A percentile compares a stretch with the other conserved stretches of the same genome.
These are phyloP conservation scores for Friedmanniomyces endolithicus DNA, from an alignment of 495 filamentous ascomycete species.

Conservation along the genomic window DNA sequence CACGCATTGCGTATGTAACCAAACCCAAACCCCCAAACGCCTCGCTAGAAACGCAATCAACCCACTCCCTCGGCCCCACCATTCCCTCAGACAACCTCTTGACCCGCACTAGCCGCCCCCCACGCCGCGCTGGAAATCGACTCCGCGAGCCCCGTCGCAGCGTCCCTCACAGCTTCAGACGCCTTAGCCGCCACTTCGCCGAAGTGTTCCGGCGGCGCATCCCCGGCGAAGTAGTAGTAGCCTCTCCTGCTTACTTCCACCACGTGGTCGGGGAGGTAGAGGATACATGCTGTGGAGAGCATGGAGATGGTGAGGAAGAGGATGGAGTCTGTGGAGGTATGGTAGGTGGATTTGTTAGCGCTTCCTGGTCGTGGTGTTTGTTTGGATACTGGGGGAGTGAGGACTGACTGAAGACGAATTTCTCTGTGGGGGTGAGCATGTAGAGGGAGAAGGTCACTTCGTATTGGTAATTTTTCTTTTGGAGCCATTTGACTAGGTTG, in stretches of 20 bases:
- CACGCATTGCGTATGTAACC: background rate
- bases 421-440: conserved; percentile 76
- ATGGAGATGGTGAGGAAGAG: conserved; percentile 77
- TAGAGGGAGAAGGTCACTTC: conserved; percentile 76
- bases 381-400: background rate
- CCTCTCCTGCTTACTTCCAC: conserved; percentile 62
- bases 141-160: background rate
- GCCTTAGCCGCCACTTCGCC: background rate
- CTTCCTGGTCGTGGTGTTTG: no score
- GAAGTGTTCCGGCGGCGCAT: conserved; percentile 23
- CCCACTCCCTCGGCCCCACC: background rate
- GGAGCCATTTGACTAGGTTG: conserved; percentile 49
- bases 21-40: background rate
- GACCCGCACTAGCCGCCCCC: background rate
- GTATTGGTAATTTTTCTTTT: conserved; percentile 74
- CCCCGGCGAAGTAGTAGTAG: conserved; percentile 89
- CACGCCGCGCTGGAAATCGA: background rate
- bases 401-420: conserved; percentile 69
- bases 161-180: conserved; percentile 2
- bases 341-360: background rate
- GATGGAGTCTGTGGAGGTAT: conserved; percentile 61
- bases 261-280: conserved; percentile 89
- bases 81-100: background rate
- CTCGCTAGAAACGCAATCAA: background rate
- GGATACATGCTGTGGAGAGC: conserved; percentile 67